These are phyloP conservation scores for Volvox carteri DNA, from an alignment of 163 green algal genomes.

Conservation along the genomic window DNA sequence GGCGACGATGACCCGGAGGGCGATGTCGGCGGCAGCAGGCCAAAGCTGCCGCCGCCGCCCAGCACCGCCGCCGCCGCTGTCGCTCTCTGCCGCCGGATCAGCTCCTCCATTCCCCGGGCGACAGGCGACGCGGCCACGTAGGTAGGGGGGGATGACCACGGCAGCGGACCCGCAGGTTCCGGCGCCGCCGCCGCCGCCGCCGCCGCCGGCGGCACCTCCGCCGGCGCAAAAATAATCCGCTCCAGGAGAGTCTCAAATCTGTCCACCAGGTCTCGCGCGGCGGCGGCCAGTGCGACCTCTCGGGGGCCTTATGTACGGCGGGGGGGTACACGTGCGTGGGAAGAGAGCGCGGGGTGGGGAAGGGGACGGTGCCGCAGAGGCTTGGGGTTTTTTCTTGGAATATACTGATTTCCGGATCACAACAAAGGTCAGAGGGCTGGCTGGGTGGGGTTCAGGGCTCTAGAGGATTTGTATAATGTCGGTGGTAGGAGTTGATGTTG, in stretches of 20 bases:
- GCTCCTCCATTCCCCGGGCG: conserved; percentile 36
- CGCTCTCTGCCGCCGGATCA: background rate
- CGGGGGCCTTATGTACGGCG: conserved; percentile 16
- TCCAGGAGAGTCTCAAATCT: conserved; percentile 82
- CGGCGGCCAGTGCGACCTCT: conserved; percentile 58
- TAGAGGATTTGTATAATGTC: too few relatives aligned
- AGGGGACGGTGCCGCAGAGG: too few relatives aligned
- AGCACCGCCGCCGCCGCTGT: background rate
- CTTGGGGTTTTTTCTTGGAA: too few relatives aligned
- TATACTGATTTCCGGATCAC: too few relatives aligned
- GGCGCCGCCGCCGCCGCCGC: background rate
- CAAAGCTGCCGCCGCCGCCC: background rate
- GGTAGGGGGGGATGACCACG: background rate
- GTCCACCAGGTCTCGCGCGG: conserved; percentile 76
- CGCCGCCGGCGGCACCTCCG: background rate
- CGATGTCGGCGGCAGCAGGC: conserved; percentile 28
- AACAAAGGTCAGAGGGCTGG: too few relatives aligned
- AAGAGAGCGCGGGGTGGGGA: background rate
- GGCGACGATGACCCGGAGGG: too few relatives aligned
- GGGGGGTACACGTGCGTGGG: background rate
- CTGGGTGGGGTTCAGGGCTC: too few relatives aligned
- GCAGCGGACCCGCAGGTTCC: background rate
- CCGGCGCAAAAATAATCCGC: conserved; percentile 51
- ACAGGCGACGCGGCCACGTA: conserved; percentile 24
- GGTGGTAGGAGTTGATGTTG: background rate